Percentiles rank a stretch among this genome's conserved stretches.
These are phyloP conservation scores for Pueraria montana DNA, from an alignment of 306 rosid genomes.

Conservation along the genomic window DNA sequence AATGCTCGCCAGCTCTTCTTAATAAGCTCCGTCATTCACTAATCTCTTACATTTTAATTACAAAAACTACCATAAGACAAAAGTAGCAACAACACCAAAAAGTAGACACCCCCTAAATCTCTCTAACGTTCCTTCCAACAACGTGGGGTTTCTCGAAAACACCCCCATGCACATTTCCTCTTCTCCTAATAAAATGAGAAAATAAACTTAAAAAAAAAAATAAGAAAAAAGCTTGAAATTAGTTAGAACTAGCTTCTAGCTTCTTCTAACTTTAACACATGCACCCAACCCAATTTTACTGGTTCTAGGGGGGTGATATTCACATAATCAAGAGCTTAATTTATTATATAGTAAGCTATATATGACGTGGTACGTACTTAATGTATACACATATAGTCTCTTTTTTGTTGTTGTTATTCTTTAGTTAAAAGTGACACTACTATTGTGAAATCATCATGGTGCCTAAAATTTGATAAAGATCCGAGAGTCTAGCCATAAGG, in stretches of 20 bases:
- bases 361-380: conserved; percentile 37
- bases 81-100: conserved; percentile 36
- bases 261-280: background rate
- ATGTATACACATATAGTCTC: conserved; percentile 11
- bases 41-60: conserved; percentile 20
- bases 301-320: background rate
- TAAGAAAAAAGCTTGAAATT: conserved; percentile 17
- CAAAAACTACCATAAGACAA: conserved; percentile 45
- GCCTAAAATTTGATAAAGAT: conserved; percentile 51
- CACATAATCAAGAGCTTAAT: background rate
- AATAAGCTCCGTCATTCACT: conserved; percentile 22
- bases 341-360: conserved; percentile 36
- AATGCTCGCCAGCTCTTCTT: conserved; percentile 33
- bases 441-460: conserved; percentile 63
- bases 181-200: conserved; percentile 4
- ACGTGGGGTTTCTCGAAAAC: conserved; percentile 62
- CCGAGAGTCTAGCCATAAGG: conserved; percentile 61
- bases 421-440: conserved; percentile 23
- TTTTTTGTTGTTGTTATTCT: conserved; percentile 14
- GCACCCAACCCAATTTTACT: background rate
- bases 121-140: conserved; percentile 59
- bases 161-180: conserved; percentile 39
- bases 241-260: conserved; percentile 6
- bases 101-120: conserved; percentile 34
- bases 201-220: background rate